Evolutionary conservation across 2,329 filamentous ascomycete genomes (phyloP).

Genomic region (Colletotrichum viniferum): DNA sequence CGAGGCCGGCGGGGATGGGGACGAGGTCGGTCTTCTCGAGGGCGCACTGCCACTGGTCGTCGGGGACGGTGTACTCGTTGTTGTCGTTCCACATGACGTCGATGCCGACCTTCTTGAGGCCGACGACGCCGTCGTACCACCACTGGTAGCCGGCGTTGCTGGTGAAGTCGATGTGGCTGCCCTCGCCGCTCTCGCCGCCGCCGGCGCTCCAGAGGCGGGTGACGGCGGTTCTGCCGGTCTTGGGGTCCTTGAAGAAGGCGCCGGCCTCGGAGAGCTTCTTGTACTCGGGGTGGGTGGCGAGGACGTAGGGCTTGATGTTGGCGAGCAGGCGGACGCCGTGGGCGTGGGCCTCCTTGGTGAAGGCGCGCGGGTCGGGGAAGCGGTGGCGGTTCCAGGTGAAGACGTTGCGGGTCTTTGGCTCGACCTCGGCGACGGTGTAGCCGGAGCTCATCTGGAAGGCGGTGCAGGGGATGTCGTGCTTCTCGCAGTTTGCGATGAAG

Average conservation of each 20-base stretch:
- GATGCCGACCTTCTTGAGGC: conserved; percentile 66
- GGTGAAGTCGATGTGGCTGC: conserved; percentile 76
- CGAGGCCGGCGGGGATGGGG: conserved; percentile 36
- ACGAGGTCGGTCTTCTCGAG: conserved; percentile 46
- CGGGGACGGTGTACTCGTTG: conserved; percentile 73
- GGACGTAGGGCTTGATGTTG: conserved; percentile 76
- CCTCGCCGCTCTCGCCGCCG: conserved; percentile 71
- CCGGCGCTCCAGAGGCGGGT: conserved; percentile 75
- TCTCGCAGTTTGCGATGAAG: conserved; percentile 64
- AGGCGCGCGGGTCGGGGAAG: conserved; percentile 71
- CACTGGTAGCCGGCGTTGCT: conserved; percentile 69
- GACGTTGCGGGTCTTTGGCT: conserved; percentile 73
- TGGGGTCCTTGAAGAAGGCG: conserved; percentile 68
- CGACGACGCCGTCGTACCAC: conserved; percentile 73
- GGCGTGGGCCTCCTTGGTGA: conserved; percentile 64
- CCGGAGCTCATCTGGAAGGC: conserved; percentile 76
- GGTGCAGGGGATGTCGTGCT: conserved; percentile 72
- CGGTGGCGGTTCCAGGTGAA: conserved; percentile 74
- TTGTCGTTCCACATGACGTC: conserved; percentile 83
- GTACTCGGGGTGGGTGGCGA: conserved; percentile 71
- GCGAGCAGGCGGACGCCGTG: conserved; percentile 71
- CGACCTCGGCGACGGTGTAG: conserved; percentile 70
- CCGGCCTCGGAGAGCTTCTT: conserved; percentile 59
- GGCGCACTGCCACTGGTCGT: conserved; percentile 69
- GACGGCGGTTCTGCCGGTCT: conserved; percentile 55